A percentile compares a stretch with the other conserved stretches of the same genome.
Evolutionary conservation across 345 rosid species (phyloP).

Genomic region (Hirschfeldia incana): DNA sequence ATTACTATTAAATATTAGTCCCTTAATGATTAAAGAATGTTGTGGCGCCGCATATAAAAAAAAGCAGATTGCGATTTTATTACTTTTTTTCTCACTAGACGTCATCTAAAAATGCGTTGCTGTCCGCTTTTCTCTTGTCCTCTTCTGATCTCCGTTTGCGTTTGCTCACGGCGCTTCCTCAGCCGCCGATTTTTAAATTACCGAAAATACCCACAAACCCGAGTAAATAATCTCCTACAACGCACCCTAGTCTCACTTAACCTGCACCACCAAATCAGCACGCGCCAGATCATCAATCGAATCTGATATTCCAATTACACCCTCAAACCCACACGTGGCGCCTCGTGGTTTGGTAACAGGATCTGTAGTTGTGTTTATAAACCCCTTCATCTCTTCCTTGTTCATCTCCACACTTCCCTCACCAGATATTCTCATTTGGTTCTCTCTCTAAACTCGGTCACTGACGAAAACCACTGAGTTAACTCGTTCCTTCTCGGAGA

Average conservation of each 20-base stretch:
- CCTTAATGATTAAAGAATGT: neutral
- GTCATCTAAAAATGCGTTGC: conserved; percentile 26
- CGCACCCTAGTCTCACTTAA: conserved; percentile 1
- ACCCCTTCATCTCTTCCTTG: conserved; percentile 25
- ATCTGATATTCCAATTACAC: neutral
- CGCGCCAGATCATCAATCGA: conserved; percentile 2
- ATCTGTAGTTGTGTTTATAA: conserved; percentile 32
- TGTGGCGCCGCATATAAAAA: conserved; percentile 38
- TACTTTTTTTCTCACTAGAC: neutral
- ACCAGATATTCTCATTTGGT: conserved; percentile 19
- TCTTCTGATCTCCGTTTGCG: conserved; percentile 16
- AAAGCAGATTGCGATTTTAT: neutral
- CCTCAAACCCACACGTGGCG: conserved; percentile 34
- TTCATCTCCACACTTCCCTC: conserved; percentile 29
- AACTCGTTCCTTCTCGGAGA: conserved; percentile 1
- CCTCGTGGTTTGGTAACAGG: conserved; percentile 5
- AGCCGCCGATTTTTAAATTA: conserved; percentile 33
- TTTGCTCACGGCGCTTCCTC: conserved; percentile 34
- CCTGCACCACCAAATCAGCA: neutral
- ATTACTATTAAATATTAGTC: neutral
- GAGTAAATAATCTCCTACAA: neutral
- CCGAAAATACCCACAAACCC: conserved; percentile 29
- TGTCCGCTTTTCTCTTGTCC: conserved; percentile 27
- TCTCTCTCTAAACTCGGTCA: neutral
- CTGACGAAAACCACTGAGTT: conserved; percentile 28